These are phyloP conservation scores for Eucalyptus albens DNA, from an alignment of 345 rosid genomes.

Conservation along the genomic window DNA sequence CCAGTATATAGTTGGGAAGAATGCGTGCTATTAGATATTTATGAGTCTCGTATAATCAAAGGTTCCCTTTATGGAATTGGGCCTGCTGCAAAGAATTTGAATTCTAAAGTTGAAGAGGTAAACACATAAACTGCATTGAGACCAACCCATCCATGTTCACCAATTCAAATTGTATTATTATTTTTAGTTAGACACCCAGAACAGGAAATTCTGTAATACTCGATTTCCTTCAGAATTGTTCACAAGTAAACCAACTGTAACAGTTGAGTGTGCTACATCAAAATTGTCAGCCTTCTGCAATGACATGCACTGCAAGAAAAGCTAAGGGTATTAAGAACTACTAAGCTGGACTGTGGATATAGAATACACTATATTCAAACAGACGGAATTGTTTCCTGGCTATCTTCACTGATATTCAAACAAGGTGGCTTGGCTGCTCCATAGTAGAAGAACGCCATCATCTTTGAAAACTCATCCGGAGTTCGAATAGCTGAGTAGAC, in stretches of 20 bases:
- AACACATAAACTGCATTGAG: background rate
- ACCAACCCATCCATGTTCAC: background rate
- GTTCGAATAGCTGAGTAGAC: slow-evolving; percentile 37
- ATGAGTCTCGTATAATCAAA: background rate
- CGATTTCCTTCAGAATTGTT: background rate
- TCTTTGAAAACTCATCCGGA: slow-evolving; percentile 71
- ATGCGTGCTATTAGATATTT: background rate
- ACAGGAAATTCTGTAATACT: background rate
- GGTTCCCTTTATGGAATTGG: background rate
- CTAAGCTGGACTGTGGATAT: background rate
- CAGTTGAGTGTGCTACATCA: background rate
- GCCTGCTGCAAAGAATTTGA: background rate
- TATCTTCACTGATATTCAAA: slow-evolving; percentile 10
- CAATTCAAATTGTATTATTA: background rate
- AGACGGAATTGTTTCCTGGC: slow-evolving; percentile 49
- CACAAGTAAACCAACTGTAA: background rate
- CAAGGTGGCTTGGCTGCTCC: slow-evolving; percentile 84
- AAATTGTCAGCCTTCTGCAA: background rate
- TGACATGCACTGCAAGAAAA: background rate
- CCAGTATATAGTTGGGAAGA: background rate
- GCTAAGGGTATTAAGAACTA: background rate
- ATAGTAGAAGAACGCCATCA: slow-evolving; percentile 84
- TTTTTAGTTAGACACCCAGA: background rate
- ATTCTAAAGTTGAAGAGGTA: background rate
- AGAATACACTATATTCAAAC: slow-evolving; percentile 1